These are phyloP conservation scores for Beauveria brongniartii DNA, from an alignment of 2,329 filamentous ascomycete species.

Conservation along the genomic window DNA sequence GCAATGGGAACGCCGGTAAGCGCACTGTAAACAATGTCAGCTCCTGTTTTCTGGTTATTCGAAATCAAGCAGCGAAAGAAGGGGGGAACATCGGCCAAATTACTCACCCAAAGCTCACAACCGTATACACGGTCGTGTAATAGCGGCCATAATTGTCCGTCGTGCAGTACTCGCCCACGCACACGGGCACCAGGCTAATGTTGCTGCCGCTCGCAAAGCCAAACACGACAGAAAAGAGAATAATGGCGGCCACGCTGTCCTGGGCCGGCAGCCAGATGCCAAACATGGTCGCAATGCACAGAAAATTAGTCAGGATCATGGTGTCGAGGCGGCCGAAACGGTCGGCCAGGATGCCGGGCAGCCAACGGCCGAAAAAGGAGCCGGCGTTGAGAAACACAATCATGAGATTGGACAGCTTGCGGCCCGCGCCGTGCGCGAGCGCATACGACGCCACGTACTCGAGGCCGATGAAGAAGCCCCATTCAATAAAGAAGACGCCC, in stretches of 20 bases:
- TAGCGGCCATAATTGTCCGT: constrained; percentile 61
- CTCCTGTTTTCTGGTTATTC: not conserved
- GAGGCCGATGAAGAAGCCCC: constrained; percentile 44
- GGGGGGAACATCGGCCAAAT: too few species aligned
- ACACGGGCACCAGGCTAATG: constrained; percentile 61
- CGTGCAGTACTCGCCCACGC: constrained; percentile 60
- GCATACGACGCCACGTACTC: constrained; percentile 55
- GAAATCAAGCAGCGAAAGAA: not conserved
- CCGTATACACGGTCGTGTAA: constrained; percentile 59
- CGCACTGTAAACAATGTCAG: not conserved
- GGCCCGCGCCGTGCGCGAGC: constrained; percentile 39
- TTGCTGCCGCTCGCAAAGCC: constrained; percentile 61
- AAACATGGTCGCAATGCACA: constrained; percentile 40
- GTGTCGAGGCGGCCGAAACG: constrained; percentile 47
- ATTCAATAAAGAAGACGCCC: constrained; percentile 25
- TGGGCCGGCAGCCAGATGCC: constrained; percentile 54
- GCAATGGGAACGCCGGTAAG: constrained; percentile 59
- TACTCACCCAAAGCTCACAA: constrained; percentile 57
- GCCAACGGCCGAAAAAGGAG: constrained; percentile 50
- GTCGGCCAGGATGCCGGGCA: constrained; percentile 48
- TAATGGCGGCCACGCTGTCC: constrained; percentile 36
- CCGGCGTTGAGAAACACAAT: constrained; percentile 60
- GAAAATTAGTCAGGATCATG: constrained; percentile 48
- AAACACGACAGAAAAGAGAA: constrained; percentile 24
- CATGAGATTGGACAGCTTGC: constrained; percentile 54